Base-by-base conservation (phyloP, 345 rosid species). In the Populus deltoides region DNA sequence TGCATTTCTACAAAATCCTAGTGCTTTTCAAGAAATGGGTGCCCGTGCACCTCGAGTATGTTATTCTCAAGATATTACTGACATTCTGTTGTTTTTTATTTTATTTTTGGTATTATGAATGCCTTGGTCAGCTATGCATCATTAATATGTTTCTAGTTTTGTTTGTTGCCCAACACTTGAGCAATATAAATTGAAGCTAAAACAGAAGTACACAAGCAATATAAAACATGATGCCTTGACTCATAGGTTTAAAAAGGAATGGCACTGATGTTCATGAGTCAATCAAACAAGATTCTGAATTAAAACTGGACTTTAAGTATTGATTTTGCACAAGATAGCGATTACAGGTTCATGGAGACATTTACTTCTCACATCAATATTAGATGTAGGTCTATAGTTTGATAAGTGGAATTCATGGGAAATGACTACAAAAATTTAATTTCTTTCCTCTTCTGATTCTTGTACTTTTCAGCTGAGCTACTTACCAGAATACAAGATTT, bases 31-130 rank as follows among this genome's bases (percentile, higher is more conserved):
- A 83, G 97, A 94, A 81, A 92, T 94, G 90, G 98, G 97, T 77
- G 98, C 98, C 75, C 89, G 90, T 39, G 97, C 98, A 62, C 98
- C 98, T 80, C 89, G 91, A 86, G 98, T 94, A 89, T 81, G 92
- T 77, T 81, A 71, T 75, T 77, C 66, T 51, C 43, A 74, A 31
- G 75, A 78, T 71, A 38, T 75, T 53, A 20, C 72, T 31, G 35
- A 8, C 9, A 7, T 57, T 29, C 22, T 17, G 4, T 7, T 0
- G 27, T 9, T 41, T 41, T 10, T 41, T 25, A 33, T 33, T 33
- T 33, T 33, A 33, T 33, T 33, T 31, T 6, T 27, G 45, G 22
- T 27, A 38, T n/a, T 24, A 11, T 33, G 9, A 36, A 31, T 22
- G 8, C 27, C 31, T 20, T 43, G 24, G 33, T 53, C 20, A 74